phyloP scores from a whole-genome alignment of 208 protist species.

The Crithidia expoeki region DNA sequence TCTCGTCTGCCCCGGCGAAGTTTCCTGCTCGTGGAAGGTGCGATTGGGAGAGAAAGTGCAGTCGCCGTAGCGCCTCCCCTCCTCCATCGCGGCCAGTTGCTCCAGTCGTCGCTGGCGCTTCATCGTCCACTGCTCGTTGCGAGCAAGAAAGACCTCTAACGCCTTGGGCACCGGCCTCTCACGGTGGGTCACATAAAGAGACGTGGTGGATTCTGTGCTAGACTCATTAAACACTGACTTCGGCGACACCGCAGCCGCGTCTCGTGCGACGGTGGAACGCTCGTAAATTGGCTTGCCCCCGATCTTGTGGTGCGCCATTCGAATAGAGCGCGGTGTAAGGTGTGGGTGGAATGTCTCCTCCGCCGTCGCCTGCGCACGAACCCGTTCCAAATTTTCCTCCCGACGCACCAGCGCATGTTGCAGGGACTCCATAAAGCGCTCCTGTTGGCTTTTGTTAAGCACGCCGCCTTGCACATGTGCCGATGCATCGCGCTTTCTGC shows the following conservation, averaged over 20 bases:
- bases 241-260: constrained; percentile 6
- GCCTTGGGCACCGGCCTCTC: constrained; percentile 21
- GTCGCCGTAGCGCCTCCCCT: constrained; percentile 18
- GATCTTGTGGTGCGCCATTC: constrained; percentile 40
- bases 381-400: constrained; percentile 24
- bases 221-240: background rate
- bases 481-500: background rate
- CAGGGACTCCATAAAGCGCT: constrained; percentile 35
- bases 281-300: constrained; percentile 45
- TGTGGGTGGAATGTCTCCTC: constrained; percentile 47
- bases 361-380: constrained; percentile 27
- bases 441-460: constrained; percentile 8
- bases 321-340: constrained; percentile 31
- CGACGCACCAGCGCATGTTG: constrained; percentile 33
- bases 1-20: background rate
- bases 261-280: constrained; percentile 19
- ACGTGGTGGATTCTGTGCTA: background rate
- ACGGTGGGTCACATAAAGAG: background rate
- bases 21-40: background rate
- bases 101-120: constrained; percentile 30
- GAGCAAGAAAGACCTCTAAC: constrained; percentile 38
- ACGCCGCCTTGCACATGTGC: background rate
- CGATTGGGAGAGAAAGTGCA: constrained; percentile 43
- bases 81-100: constrained; percentile 22
- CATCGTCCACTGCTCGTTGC: constrained; percentile 48